These are phyloP conservation scores for Neonectria punicea DNA, from an alignment of 2,329 filamentous ascomycete species.

Conservation along the genomic window DNA sequence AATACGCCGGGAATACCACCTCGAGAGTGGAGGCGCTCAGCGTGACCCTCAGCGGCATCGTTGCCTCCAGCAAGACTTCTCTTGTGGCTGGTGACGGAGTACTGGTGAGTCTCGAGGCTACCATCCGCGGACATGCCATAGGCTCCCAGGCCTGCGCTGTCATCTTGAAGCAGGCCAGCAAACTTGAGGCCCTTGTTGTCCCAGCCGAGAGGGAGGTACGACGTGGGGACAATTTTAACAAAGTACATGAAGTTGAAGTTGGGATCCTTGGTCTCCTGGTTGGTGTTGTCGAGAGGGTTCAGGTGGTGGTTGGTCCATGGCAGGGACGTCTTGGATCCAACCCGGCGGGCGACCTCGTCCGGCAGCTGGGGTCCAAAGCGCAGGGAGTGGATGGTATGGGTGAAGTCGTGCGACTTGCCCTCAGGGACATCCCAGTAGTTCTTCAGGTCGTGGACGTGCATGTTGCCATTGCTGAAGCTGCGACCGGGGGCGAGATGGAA, in stretches of 20 bases:
- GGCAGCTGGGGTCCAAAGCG: slow-evolving; percentile 94
- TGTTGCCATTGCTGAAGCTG: slow-evolving; percentile 94
- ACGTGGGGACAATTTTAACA: slow-evolving; percentile 96
- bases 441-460: slow-evolving; percentile 97
- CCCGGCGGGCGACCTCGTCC: slow-evolving; percentile 71
- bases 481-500: slow-evolving; percentile 98
- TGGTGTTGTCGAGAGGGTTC: slow-evolving; percentile 87
- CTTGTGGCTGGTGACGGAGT: slow-evolving; percentile 97
- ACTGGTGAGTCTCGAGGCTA: slow-evolving; percentile 97
- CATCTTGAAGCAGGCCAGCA: slow-evolving; percentile 54
- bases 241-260: slow-evolving; percentile 99
- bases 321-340: slow-evolving; percentile 57
- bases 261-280: slow-evolving; percentile 81
- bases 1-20: slow-evolving; percentile 98
- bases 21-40: slow-evolving; percentile 87
- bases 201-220: slow-evolving; percentile 93
- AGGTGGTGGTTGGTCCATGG: slow-evolving; percentile 90
- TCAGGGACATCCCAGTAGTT: slow-evolving; percentile 87
- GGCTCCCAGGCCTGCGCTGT: slow-evolving; percentile 73
- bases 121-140: slow-evolving; percentile 68
- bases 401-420: slow-evolving; percentile 82
- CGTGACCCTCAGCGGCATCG: slow-evolving; percentile 87
- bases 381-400: slow-evolving; percentile 86
- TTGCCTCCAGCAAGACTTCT: slow-evolving; percentile 85
- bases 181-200: slow-evolving; percentile 63